These are phyloP conservation scores for Nadsonia starkeyi-henricii DNA, from an alignment of 1,139 yeast species.

Conservation along the genomic window DNA sequence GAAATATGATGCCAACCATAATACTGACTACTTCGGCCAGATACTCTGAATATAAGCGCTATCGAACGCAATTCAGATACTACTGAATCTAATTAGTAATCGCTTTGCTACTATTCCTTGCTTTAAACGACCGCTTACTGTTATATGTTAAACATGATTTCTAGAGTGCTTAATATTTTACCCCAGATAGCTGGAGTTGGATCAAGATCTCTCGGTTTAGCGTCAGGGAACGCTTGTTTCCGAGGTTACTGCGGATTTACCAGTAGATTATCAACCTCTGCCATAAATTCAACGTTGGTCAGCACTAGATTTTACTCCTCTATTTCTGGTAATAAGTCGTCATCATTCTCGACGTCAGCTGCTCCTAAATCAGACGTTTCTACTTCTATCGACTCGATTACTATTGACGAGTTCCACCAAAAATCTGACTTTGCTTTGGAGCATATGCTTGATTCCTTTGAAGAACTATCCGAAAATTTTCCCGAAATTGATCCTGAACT, in stretches of 20 bases:
- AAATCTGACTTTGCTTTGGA: constrained; percentile 54
- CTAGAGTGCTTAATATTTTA: neutral
- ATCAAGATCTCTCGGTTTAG: neutral
- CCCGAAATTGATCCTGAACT: constrained; percentile 67
- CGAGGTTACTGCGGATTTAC: too few relatives aligned
- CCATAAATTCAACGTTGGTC: neutral
- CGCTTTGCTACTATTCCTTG: too few relatives aligned
- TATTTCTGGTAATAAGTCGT: neutral
- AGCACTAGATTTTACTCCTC: neutral
- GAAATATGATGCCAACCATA: neutral
- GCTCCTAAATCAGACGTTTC: neutral
- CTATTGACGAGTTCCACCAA: constrained; percentile 40
- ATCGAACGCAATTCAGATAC: too few relatives aligned
- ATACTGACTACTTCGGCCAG: too few relatives aligned
- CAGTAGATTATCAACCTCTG: neutral
- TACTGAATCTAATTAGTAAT: too few relatives aligned
- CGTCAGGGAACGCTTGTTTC: neutral
- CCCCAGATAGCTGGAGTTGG: neutral
- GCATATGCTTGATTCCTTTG: constrained; percentile 45
- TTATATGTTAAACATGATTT: neutral
- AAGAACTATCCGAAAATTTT: constrained; percentile 41
- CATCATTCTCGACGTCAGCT: neutral
- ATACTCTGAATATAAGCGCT: too few relatives aligned
- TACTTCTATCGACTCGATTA: neutral
- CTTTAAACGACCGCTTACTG: too few relatives aligned